Evolutionary conservation across 2,329 filamentous ascomycete genomes (phyloP), one percentile per base, ranked within the genome.

Genomic region (Fusarium torulosum): DNA sequence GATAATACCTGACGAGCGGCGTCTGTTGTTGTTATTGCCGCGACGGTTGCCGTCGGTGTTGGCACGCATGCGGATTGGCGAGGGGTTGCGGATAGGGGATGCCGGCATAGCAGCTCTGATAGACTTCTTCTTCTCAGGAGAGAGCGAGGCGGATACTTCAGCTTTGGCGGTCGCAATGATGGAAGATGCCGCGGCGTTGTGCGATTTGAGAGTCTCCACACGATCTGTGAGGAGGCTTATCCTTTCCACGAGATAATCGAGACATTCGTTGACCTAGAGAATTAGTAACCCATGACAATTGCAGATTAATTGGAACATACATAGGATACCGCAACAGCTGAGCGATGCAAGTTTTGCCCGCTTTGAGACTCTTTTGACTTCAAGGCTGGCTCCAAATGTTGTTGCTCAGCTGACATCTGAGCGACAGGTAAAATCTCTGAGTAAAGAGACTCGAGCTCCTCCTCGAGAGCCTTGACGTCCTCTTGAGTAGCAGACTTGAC

Each of bases 381-480:
- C 7, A 87, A 77, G 2, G 90, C 86, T 0, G 90, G 90, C 60
- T 87, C 84, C 7, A 90, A 81, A 67, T 89, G 85, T 72, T 91
- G 88, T 69, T 90, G 86, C 67, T 92, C 88, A 1, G 89, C 83
- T 0, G 90, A 87, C 87, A 93, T 92, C 64, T 91, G 87, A 8
- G 89, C 86, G 3, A 93, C 88, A 0, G 90, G 87, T 1, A 90
- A 79, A 40, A 93, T 88, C 73, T 93, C 91, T 0, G 88, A 81
- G 69, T 91, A 90, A 4, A 93, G 80, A 6, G 89, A 91, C 67
- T 91, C 88, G 1, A 93, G 80, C 72, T 92, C 90, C 31, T 86
- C 84, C 70, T 89, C 85, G 3, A 91, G 74, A 5, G 83, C 81
- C 15, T 78, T 79, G 11, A 84, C 81, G 47, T 87, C 84, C 7